Conservation (phyloP, 2,329 filamentous ascomycete genomes). For the Trichoderma endophyticum region DNA sequence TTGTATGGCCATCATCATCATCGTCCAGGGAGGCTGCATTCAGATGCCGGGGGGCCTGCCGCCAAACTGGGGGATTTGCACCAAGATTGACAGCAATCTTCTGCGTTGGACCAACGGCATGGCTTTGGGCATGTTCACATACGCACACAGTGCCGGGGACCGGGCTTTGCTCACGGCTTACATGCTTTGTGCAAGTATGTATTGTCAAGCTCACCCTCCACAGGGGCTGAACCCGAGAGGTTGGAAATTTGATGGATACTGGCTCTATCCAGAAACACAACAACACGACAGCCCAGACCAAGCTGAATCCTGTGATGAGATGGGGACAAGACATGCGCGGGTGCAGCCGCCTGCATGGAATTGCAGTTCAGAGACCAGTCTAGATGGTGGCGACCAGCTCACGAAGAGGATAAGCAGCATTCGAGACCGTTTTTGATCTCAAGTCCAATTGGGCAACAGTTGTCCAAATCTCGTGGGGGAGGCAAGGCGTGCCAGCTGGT, state of each 20-base stretch:
- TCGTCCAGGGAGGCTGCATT: background rate
- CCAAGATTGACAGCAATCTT: conserved; percentile 10
- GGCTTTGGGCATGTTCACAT: conserved; percentile 1
- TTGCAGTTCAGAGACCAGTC: conserved; percentile 1
- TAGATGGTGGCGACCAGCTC: conserved; percentile 2
- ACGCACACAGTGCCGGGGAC: conserved; percentile 6
- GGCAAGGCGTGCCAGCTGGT: background rate
- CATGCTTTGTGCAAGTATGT: background rate
- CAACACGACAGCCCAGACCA: background rate
- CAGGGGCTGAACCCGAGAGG: conserved; percentile 5
- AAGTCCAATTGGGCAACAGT: background rate
- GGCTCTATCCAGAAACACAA: background rate
- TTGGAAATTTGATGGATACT: conserved; percentile 8
- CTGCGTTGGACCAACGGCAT: conserved; percentile 8
- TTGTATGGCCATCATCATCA: background rate
- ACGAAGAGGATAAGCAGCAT: background rate
- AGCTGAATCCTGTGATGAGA: background rate
- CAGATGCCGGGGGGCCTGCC: conserved; percentile 5
- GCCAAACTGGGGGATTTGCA: background rate
- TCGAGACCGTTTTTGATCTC: background rate
- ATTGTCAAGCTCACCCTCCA: background rate
- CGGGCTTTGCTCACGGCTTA: conserved; percentile 1
- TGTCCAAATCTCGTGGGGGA: background rate
- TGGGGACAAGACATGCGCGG: background rate
- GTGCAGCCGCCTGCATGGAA: background rate